Evolutionary conservation across 257 asterid species (phyloP).

Genomic region (Penstemon barbatus): DNA sequence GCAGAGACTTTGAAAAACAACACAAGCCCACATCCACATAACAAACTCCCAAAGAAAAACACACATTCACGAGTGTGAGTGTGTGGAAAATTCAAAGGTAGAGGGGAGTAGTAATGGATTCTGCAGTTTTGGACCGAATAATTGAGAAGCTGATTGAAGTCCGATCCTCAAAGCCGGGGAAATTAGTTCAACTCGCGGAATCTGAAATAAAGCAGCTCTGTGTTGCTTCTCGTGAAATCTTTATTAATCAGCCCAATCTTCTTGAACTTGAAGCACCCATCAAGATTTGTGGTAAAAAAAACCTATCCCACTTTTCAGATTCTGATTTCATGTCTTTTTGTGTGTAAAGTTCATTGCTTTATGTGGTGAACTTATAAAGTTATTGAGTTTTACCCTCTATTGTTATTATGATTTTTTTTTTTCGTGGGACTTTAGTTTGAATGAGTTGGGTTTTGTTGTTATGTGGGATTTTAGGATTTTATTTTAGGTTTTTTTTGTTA

Average conservation of each 20-base stretch:
- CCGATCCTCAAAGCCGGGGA: slow-evolving; percentile 88
- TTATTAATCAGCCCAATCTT: slow-evolving; percentile 77
- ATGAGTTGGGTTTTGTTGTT: not conserved
- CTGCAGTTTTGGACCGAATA: slow-evolving; percentile 63
- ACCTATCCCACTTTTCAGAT: not conserved
- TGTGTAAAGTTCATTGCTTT: slow-evolving; percentile 10
- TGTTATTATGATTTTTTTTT: not conserved
- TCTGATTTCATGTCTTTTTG: slow-evolving; percentile 2
- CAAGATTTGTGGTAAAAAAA: slow-evolving; percentile 78
- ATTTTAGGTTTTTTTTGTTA: not conserved
- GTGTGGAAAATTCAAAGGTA: slow-evolving; percentile 14
- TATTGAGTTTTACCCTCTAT: not conserved
- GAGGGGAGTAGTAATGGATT: slow-evolving; percentile 48
- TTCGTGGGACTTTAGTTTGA: not conserved
- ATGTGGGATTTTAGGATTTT: slow-evolving; percentile 1
- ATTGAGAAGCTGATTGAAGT: slow-evolving; percentile 78
- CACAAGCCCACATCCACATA: slow-evolving; percentile 28
- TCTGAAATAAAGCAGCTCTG: slow-evolving; percentile 90
- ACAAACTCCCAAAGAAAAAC: slow-evolving; percentile 20
- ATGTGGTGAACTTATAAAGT: not conserved
- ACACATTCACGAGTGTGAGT: slow-evolving; percentile 32
- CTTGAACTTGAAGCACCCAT: slow-evolving; percentile 95
- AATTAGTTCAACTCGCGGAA: slow-evolving; percentile 80
- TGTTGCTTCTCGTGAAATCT: slow-evolving; percentile 74
- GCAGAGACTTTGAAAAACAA: slow-evolving; percentile 26